Evolutionary conservation across 768 basidiomycete species (phyloP), one percentile per base, ranked within the genome.

Genomic region (Tricholoma hemisulphureum): DNA sequence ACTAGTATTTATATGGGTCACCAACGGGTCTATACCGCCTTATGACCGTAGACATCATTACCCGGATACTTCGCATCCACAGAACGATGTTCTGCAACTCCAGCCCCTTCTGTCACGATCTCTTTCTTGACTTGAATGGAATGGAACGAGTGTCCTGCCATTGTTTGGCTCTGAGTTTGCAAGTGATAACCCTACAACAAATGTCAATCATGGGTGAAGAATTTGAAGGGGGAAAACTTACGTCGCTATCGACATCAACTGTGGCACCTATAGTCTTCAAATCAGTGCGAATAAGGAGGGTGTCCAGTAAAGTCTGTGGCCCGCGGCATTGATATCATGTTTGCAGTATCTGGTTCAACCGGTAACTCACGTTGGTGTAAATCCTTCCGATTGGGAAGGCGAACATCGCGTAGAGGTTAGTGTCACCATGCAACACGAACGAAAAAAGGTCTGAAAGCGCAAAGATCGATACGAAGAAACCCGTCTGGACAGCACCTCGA

Each of bases 401-500:
- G 58, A 67, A 67, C 64, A 67, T 62, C 14, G 66, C 66, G 35
- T 67, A 67, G 23, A 63, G 50, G 20, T 66, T 68, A n/a, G 71
- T 72, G n/a, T 76, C 55, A 37, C 70, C 66, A 41, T 74, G 64
- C 9, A 79, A 63, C 37, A 72, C 56, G 60, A 76, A 75, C 21
- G 70, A 62, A 31, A 82, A 75, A 24, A 84, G 63, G 63, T 83
- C 81, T 2, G 73, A 79, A 32, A 83, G 60, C 9, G 83, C 80
- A 50, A 84, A 82, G 1, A 81, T 68, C 0, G 79, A 77, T 11
- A 77, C 79, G 57, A 83, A 83, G 5, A 81, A 59, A 37, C 83
- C 82, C 3, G 83, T 83, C 59, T 83, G 81, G 29, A 83, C 67
- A 9, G 82, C 81, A 24, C 82, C 82, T 53, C 80, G 79, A 58